These are phyloP conservation scores for Garcia nutans DNA, from an alignment of 345 rosid genomes.

Conservation along the genomic window DNA sequence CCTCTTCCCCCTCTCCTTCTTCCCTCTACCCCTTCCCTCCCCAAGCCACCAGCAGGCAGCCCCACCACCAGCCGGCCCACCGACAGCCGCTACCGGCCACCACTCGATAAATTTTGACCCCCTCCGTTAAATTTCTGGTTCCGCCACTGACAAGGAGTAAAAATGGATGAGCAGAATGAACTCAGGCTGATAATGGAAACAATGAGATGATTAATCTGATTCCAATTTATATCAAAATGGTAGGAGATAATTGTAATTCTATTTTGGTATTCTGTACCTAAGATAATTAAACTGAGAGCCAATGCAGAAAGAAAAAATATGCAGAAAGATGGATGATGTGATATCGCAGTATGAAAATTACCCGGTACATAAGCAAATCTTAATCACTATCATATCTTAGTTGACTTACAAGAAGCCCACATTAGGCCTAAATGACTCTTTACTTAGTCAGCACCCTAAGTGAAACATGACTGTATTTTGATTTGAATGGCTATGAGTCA, in stretches of 20 bases:
- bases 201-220: neutral
- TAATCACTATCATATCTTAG: neutral
- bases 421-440: too few species aligned
- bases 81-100: too few species aligned
- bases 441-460: neutral
- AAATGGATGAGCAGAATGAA: neutral
- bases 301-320: neutral
- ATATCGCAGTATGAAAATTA: neutral
- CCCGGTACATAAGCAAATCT: neutral
- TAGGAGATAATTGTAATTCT: neutral
- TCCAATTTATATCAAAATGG: neutral
- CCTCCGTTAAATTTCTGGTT: too few species aligned
- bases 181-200: neutral
- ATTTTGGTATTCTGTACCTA: neutral
- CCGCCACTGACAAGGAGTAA: neutral
- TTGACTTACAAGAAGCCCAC: neutral
- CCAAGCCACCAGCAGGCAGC: too few species aligned
- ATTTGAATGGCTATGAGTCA: neutral
- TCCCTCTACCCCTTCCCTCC: too few species aligned
- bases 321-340: neutral
- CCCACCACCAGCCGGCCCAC: too few species aligned
- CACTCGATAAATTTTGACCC: too few species aligned
- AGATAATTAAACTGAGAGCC: too few species aligned
- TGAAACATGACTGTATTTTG: neutral
- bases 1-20: too few species aligned